Percentiles rank a stretch among this genome's conserved stretches.
These are phyloP conservation scores for Ascochyta rabiei DNA, from an alignment of 2,329 filamentous ascomycete species.

Conservation along the genomic window DNA sequence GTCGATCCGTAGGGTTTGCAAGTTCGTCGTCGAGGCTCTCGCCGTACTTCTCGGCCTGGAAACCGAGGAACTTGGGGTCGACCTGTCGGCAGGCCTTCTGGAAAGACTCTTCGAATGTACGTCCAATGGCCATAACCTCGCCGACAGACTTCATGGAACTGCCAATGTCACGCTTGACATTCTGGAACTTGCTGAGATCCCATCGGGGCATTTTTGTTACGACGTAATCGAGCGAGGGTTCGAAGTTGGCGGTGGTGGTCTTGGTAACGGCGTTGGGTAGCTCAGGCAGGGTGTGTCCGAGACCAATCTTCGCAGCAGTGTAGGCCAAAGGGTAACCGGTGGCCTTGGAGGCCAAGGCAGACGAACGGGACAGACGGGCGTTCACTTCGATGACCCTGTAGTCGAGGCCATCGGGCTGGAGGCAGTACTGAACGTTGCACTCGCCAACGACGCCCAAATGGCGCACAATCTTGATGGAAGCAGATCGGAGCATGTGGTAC, in stretches of 20 bases:
- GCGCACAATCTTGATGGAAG: slow-evolving; percentile 97
- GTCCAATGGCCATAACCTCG: slow-evolving; percentile 98
- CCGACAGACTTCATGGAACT: slow-evolving; percentile 99
- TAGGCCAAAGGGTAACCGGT: slow-evolving; percentile 97
- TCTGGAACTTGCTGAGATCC: slow-evolving; percentile 99
- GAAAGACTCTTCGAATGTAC: slow-evolving; percentile 98
- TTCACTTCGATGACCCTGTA: slow-evolving; percentile 99
- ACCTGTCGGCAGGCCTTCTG: slow-evolving; percentile 98
- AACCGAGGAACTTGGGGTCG: slow-evolving; percentile 87
- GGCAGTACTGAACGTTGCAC: slow-evolving; percentile 97
- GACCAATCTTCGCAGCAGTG: slow-evolving; percentile 96
- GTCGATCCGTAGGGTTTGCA: slow-evolving; percentile 90
- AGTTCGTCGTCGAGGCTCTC: slow-evolving; percentile 90
- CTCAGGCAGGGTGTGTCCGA: slow-evolving; percentile 93
- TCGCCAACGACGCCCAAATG: slow-evolving; percentile 97
- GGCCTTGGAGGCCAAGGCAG: slow-evolving; percentile 94
- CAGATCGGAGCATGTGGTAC: slow-evolving; percentile 98
- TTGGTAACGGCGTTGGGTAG: slow-evolving; percentile 98
- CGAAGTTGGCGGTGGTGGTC: slow-evolving; percentile 98
- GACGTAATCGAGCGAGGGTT: slow-evolving; percentile 95
- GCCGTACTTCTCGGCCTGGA: slow-evolving; percentile 88
- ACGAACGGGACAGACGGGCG: slow-evolving; percentile 95
- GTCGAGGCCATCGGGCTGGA: slow-evolving; percentile 95
- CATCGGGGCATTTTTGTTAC: slow-evolving; percentile 98
- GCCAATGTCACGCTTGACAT: slow-evolving; percentile 96